A percentile compares a stretch with the other conserved stretches of the same genome.
phyloP scores from a whole-genome alignment of 73 alveolate genomes.

The Tetrahymena borealis region DNA sequence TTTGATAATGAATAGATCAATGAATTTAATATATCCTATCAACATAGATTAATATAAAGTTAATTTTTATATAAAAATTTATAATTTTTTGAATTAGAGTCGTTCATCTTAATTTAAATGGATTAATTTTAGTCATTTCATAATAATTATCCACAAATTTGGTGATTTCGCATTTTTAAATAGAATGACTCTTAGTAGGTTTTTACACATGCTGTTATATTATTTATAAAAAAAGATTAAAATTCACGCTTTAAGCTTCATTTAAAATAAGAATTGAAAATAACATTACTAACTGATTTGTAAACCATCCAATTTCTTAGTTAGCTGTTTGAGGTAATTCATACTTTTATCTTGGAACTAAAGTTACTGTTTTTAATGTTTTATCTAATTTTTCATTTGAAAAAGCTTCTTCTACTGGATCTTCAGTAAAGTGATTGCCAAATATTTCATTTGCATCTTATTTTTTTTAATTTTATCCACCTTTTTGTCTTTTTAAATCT shows the following conservation, averaged over 20 bases:
- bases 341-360: slow-evolving; percentile 33
- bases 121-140: slow-evolving; percentile 35
- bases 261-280: not conserved
- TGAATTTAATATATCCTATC: too few species aligned
- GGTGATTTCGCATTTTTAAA: slow-evolving; percentile 31
- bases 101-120: slow-evolving; percentile 23
- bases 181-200: slow-evolving; percentile 24
- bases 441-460: slow-evolving; percentile 12
- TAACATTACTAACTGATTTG: slow-evolving; percentile 12
- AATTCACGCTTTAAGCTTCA: not conserved
- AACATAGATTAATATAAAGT: too few species aligned
- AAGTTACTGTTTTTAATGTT: slow-evolving; percentile 12
- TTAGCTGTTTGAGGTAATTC: slow-evolving; percentile 20
- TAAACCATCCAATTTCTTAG: slow-evolving; percentile 42
- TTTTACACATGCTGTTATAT: slow-evolving; percentile 20
- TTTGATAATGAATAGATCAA: too few species aligned
- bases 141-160: slow-evolving; percentile 36
- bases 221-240: not conserved
- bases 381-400: slow-evolving; percentile 35
- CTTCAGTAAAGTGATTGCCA: slow-evolving; percentile 40
- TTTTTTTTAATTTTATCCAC: not conserved
- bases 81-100: not conserved
- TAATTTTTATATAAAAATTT: too few species aligned
- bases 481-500: not conserved
- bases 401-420: slow-evolving; percentile 43